Base-by-base conservation (phyloP, 2,329 filamentous ascomycete species). In the Epichloe baconii region DNA sequence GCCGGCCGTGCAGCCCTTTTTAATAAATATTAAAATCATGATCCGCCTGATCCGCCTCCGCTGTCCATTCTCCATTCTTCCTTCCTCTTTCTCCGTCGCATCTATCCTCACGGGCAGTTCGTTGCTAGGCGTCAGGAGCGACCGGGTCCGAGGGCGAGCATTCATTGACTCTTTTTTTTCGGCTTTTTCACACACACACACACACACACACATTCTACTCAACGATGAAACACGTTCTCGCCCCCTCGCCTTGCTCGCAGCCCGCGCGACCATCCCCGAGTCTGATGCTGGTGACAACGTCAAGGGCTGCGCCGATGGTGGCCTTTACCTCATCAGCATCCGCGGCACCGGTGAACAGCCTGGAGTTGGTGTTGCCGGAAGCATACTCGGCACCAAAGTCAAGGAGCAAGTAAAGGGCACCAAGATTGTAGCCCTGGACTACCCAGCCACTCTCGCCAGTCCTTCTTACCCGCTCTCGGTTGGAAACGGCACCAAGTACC, bases 301-400 rank as follows among this genome's bases (percentile, higher is more conserved):
- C 26, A 54, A 61, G 43, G 58, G 54, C 49, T 71, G 69, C 60
- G 60, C 62, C 41, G 55, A 61, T 40, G 67, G 68, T 44, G 68
- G 69, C 44, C 58, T 71, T 26, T 66, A 70, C 62, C 61, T 72
- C 49, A 57, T 72, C 51, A 66, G 67, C 48, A 65, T 68, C 14
- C 65, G 70, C 41, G 70, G 69, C 44, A 69, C 66, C 17, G 53
- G 40, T 21, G 70, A 72, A 56, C 44, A 57, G 5, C 46, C 56
- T 8, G 69, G 69, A 34, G 37, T 61, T 3, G 70, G 70, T 38
- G 55, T 57, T 44, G 62, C 64, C 14, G 68, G 66, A 21, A 53
- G 50, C 14, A 50, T 71, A 15, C 26, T 54, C 23, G 67, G 67
- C 8, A 53, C 62, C 19, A 55, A 58, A n/a, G 59, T 71, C 36